Evolutionary conservation across 1,284 basidiomycete species (phyloP).

Genomic region (Naganishia sp.): DNA sequence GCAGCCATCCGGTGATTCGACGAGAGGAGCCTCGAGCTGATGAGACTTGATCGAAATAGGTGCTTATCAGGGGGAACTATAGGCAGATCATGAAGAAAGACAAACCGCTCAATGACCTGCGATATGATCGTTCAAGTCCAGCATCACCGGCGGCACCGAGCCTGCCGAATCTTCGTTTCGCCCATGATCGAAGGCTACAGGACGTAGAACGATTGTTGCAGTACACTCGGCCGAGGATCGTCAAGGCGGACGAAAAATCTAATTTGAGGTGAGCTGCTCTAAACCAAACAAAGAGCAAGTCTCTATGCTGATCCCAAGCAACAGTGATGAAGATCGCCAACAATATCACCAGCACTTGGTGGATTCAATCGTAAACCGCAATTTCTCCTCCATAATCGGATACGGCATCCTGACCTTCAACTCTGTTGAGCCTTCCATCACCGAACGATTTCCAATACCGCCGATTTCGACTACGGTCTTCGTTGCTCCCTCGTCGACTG

Average conservation of each 20-base stretch:
- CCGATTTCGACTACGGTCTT: conserved; percentile 75
- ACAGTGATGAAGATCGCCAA: conserved; percentile 73
- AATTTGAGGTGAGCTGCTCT: conserved; percentile 64
- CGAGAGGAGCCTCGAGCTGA: background rate
- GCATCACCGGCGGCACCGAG: background rate
- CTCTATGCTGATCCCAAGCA: conserved; percentile 1
- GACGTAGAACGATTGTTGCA: conserved; percentile 85
- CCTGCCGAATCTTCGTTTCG: conserved; percentile 72
- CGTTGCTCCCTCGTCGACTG: conserved; percentile 58
- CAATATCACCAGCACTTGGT: conserved; percentile 80
- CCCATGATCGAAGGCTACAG: conserved; percentile 77
- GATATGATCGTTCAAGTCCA: background rate
- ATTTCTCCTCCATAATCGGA: conserved; percentile 79
- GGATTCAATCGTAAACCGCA: conserved; percentile 75
- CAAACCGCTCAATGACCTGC: background rate
- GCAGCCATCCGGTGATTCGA: background rate
- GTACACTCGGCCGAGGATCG: conserved; percentile 67
- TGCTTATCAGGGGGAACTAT: conserved; percentile 4
- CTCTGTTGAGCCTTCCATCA: conserved; percentile 67
- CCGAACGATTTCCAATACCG: conserved; percentile 72
- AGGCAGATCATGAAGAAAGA: conserved; percentile 11
- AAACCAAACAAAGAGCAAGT: background rate
- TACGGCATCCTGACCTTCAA: conserved; percentile 85
- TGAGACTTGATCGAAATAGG: background rate
- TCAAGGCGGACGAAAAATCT: conserved; percentile 68